Evolutionary conservation across 2,329 filamentous ascomycete genomes (phyloP).

Genomic region (Epichloe uncinata): DNA sequence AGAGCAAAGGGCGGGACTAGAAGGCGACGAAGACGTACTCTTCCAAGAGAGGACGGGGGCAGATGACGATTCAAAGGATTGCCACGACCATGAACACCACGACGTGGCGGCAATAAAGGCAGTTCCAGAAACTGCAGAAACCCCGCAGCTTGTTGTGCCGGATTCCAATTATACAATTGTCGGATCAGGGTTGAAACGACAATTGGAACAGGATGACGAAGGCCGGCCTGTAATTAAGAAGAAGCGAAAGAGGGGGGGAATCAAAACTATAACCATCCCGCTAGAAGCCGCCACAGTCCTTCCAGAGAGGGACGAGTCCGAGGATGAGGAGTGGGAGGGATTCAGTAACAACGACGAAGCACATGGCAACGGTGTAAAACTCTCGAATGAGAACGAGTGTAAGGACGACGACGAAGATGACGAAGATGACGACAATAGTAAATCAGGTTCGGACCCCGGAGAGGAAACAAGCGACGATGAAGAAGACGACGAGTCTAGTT

Average conservation of each 20-base stretch:
- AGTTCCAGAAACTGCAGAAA: neutral
- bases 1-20: conserved; percentile 52
- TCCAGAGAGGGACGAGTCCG: conserved; percentile 21
- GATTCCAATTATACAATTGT: conserved; percentile 13
- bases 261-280: conserved; percentile 39
- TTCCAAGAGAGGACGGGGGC: conserved; percentile 29
- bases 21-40: conserved; percentile 39
- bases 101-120: conserved; percentile 1
- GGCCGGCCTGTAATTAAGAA: conserved; percentile 75
- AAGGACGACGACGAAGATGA: conserved; percentile 16
- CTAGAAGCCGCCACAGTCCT: conserved; percentile 25
- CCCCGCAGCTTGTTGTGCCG: neutral
- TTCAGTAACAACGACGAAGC: conserved; percentile 38
- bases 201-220: conserved; percentile 65
- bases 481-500: conserved; percentile 20
- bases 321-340: conserved; percentile 46
- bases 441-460: conserved; percentile 9
- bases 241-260: conserved; percentile 57
- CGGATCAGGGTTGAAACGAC: conserved; percentile 77
- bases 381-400: conserved; percentile 11
- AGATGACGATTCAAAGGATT: conserved; percentile 14
- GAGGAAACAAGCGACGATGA: conserved; percentile 15
- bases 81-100: conserved; percentile 11
- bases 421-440: conserved; percentile 19
- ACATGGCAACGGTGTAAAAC: neutral